These are phyloP conservation scores for Crithidia bombi DNA, from an alignment of 208 protist species.

Conservation along the genomic window DNA sequence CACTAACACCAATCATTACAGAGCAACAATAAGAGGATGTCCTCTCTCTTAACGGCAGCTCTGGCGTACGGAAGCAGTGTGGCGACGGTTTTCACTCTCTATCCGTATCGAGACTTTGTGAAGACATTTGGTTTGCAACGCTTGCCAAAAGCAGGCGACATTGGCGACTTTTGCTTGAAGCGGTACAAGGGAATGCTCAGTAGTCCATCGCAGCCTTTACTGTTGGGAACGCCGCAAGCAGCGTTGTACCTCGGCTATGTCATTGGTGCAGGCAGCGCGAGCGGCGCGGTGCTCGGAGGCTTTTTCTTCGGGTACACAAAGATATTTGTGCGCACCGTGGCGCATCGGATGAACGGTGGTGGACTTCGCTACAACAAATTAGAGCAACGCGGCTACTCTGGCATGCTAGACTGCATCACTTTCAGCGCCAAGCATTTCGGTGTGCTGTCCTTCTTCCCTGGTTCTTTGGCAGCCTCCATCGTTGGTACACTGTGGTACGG, in stretches of 20 bases:
- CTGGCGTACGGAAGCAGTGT: conserved; percentile 70
- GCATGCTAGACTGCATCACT: conserved; percentile 63
- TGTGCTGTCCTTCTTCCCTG: conserved; percentile 78
- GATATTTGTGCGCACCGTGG: conserved; percentile 67
- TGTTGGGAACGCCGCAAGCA: conserved; percentile 68
- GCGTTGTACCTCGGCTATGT: conserved; percentile 82
- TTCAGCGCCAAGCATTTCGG: conserved; percentile 69
- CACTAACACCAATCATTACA: neutral
- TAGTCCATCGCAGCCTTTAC: conserved; percentile 79
- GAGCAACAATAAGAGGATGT: conserved; percentile 27
- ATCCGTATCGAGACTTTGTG: conserved; percentile 87
- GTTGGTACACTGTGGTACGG: conserved; percentile 81
- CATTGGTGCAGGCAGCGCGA: conserved; percentile 45
- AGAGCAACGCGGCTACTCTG: conserved; percentile 49
- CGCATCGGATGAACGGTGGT: conserved; percentile 64
- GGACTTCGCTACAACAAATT: conserved; percentile 54
- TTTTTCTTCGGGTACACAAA: conserved; percentile 62
- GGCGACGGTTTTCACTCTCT: conserved; percentile 68
- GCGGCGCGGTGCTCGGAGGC: conserved; percentile 68
- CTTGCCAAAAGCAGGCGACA: conserved; percentile 30
- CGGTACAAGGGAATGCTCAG: conserved; percentile 85
- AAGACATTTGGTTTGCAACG: conserved; percentile 53
- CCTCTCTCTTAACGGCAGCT: conserved; percentile 40
- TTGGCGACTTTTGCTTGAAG: conserved; percentile 48
- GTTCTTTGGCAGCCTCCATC: conserved; percentile 50